phyloP scores from a whole-genome alignment of 164 flowering plant genomes.

The Vitis riparia region DNA sequence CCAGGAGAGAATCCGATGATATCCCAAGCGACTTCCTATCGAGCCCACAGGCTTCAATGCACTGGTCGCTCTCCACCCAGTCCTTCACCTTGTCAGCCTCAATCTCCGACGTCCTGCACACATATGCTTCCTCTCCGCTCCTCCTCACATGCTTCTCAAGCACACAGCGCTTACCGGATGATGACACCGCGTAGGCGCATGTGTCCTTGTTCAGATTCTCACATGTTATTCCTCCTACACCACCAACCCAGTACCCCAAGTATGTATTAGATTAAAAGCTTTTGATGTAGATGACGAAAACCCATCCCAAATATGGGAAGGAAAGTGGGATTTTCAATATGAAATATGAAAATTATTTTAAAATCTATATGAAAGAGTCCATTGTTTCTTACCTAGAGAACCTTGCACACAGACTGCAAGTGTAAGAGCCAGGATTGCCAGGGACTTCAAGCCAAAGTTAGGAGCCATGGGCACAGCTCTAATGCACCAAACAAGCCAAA shows the following conservation, averaged over 20 bases:
- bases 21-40: constrained; percentile 54
- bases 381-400: constrained; percentile 19
- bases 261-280: no score
- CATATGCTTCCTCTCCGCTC: constrained; percentile 41
- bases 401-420: constrained; percentile 24
- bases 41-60: constrained; percentile 59
- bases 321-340: no score
- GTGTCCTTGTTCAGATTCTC: constrained; percentile 40
- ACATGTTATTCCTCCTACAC: constrained; percentile 45
- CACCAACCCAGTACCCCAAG: not conserved
- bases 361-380: not conserved
- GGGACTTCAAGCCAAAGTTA: constrained; percentile 9
- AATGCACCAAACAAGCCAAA: no score
- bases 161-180: constrained; percentile 61
- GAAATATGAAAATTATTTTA: no score
- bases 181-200: constrained; percentile 66
- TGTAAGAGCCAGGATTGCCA: constrained; percentile 21
- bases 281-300: no score
- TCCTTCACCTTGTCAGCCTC: constrained; percentile 46
- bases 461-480: constrained; percentile 17
- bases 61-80: constrained; percentile 54
- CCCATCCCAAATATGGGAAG: no score
- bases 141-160: constrained; percentile 53
- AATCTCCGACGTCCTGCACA: constrained; percentile 54
- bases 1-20: constrained; percentile 68